Evolutionary conservation across 1,139 yeast genomes (phyloP).

Genomic region (Insectozyma bohioensis): DNA sequence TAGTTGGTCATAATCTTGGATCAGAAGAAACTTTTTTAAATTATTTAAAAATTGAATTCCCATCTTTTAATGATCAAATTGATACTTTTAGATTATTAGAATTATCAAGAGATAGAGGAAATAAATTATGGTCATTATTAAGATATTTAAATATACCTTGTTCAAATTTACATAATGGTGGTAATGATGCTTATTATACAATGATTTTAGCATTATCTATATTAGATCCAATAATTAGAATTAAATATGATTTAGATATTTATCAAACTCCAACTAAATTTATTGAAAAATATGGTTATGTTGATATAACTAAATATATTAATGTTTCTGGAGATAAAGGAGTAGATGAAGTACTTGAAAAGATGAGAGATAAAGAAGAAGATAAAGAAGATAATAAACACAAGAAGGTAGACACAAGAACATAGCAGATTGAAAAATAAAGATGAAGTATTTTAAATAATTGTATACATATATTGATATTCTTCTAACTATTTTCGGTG

Average conservation of each 20-base stretch:
- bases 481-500: too few relatives aligned
- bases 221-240: slow-evolving; percentile 48
- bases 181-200: slow-evolving; percentile 79
- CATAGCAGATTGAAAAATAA: too few relatives aligned
- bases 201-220: slow-evolving; percentile 53
- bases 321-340: slow-evolving; percentile 5
- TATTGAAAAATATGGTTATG: slow-evolving; percentile 11
- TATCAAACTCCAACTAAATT: slow-evolving; percentile 11
- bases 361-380: too few relatives aligned
- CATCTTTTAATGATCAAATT: slow-evolving; percentile 24
- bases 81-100: slow-evolving; percentile 58
- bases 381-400: too few relatives aligned
- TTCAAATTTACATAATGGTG: slow-evolving; percentile 75
- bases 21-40: slow-evolving; percentile 62
- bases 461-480: too few relatives aligned
- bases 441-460: too few relatives aligned
- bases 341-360: too few relatives aligned
- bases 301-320: slow-evolving; percentile 5
- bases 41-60: slow-evolving; percentile 44
- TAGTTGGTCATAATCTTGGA: slow-evolving; percentile 69
- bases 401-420: too few relatives aligned
- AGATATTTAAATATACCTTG: slow-evolving; percentile 59
- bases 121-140: slow-evolving; percentile 53
- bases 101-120: slow-evolving; percentile 42
- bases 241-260: slow-evolving; percentile 18